Conservation (phyloP, 164 flowering plant species). For the Magnolia sinica region DNA sequence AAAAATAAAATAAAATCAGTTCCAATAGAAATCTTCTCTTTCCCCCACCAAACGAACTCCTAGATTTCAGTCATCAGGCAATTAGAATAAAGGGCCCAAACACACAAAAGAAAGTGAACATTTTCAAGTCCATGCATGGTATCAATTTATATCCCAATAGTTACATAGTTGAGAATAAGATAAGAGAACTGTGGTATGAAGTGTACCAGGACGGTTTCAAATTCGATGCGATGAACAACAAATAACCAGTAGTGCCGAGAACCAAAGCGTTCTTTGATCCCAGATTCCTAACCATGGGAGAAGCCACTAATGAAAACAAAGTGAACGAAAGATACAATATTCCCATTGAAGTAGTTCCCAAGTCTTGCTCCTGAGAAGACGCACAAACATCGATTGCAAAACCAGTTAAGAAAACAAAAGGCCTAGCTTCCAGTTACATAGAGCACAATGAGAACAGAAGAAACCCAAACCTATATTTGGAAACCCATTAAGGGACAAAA, state of each 20-base stretch:
- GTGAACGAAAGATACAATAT: constrained; percentile 83
- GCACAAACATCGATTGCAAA: not conserved
- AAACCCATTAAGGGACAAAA: not conserved
- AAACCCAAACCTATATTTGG: not conserved
- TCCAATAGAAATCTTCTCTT: not conserved
- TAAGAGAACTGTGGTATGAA: not conserved
- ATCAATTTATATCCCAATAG: not conserved
- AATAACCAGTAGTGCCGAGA: constrained; percentile 90
- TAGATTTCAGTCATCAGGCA: not conserved
- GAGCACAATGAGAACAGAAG: not conserved
- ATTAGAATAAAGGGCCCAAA: too few relatives aligned
- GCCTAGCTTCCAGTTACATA: not conserved
- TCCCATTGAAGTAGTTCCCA: constrained; percentile 86
- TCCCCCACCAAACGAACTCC: not conserved
- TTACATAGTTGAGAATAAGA: not conserved
- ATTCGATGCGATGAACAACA: constrained; percentile 90
- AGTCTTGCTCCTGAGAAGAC: constrained; percentile 46
- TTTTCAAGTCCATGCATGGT: not conserved
- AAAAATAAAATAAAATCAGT: not conserved
- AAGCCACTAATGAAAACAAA: constrained; percentile 72
- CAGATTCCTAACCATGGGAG: constrained; percentile 60
- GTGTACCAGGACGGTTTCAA: constrained; percentile 73
- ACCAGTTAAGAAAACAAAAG: not conserved
- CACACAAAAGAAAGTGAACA: too few relatives aligned
- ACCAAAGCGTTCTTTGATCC: constrained; percentile 80